These are phyloP conservation scores for Vicia villosa DNA, from an alignment of 306 rosid species.

Conservation along the genomic window DNA sequence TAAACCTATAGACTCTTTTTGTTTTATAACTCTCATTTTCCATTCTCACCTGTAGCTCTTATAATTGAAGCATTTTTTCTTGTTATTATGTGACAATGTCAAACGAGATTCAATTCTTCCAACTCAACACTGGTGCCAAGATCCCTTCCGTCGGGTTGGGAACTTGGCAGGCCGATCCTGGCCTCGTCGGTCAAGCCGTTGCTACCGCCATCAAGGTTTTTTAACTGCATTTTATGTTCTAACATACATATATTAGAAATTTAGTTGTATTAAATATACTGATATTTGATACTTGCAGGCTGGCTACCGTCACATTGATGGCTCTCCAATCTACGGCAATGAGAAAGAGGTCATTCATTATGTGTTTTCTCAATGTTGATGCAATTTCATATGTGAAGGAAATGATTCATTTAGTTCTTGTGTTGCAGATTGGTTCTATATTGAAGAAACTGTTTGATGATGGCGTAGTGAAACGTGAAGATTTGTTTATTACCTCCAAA, in stretches of 20 bases:
- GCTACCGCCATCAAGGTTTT: conserved; percentile 68
- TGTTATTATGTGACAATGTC: conserved; percentile 21
- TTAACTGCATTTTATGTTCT: too few relatives aligned
- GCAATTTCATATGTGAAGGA: neutral
- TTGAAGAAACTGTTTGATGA: conserved; percentile 72
- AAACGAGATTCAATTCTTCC: conserved; percentile 47
- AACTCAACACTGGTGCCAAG: conserved; percentile 76
- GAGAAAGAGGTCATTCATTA: conserved; percentile 58
- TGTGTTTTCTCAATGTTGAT: neutral
- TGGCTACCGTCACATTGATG: conserved; percentile 85
- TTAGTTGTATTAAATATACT: too few relatives aligned
- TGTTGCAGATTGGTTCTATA: conserved; percentile 63
- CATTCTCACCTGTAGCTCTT: neutral
- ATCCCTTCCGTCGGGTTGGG: conserved; percentile 81
- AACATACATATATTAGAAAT: too few relatives aligned
- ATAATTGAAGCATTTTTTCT: neutral
- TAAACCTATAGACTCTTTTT: too few relatives aligned
- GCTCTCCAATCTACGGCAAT: conserved; percentile 72
- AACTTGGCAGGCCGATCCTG: conserved; percentile 81
- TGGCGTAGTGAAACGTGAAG: conserved; percentile 79
- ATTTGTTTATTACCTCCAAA: conserved; percentile 89
- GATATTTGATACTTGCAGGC: too few relatives aligned
- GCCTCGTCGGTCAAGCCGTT: conserved; percentile 69
- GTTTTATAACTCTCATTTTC: neutral
- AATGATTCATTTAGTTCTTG: neutral